Evolutionary conservation across 2,329 filamentous ascomycete genomes (phyloP), one percentile per base, ranked within the genome.

Genomic region (Aspergillus bombycis): DNA sequence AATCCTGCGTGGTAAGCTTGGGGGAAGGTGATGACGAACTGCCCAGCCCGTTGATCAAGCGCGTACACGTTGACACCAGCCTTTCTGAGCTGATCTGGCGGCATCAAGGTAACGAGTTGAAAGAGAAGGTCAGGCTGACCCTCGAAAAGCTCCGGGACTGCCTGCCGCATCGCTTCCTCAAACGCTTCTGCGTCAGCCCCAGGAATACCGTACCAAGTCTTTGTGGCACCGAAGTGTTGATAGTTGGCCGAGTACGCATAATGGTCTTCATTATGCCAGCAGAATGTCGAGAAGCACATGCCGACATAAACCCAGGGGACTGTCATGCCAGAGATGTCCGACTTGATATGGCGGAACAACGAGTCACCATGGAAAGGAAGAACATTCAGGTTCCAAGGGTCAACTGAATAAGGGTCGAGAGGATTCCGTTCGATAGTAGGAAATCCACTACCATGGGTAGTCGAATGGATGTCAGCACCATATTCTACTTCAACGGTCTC

Each of bases 241-340:
- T 98, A 99, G 70, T 99, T 99, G 58, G 95, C 91, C 0, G 95
- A 99, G 75, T 98, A 99, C 2, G 95, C 91, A 75, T 97, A 97
- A 74, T 99, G 95, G 73, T 99, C 95, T 74, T 99, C 95, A 67
- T 97, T 97, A 77, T 99, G 95, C 95, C 95, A 99, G 78, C 95
- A 99, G 74, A 99, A 99, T 0, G 95, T 98, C 0, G 95, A 99
- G 76, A 99, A 99, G 45, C 96, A 96, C 95, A 99, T 99, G 65
- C 95, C 95, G 4, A 99, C 95, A 74, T 99, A 99, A 4, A 99
- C 88, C 95, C 95, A 99, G 0, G 95, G 95, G 9, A 99, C 94
- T 0, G 95, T 99, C 95, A 99, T 99, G 43, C 95, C 95, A 2
- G 95, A 98, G 59, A 99, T 96, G 74, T 99, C 95, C 0, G 94